Evolutionary conservation across 2,329 filamentous ascomycete species (phyloP).

Genomic region (Hypoxylon sp.): DNA sequence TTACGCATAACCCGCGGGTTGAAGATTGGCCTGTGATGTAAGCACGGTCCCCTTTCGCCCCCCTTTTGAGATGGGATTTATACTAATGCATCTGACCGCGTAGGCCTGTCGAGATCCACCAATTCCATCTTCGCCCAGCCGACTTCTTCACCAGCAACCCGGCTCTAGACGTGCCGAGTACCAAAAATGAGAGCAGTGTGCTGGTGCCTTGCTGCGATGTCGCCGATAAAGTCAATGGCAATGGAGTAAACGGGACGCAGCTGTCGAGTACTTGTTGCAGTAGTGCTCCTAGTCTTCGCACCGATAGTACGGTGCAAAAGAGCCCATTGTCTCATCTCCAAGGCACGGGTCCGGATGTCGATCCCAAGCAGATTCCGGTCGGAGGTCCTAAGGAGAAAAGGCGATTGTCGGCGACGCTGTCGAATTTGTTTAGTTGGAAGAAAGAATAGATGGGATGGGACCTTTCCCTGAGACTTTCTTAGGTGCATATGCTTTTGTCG

Average conservation of each 20-base stretch:
- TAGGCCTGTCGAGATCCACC: slow-evolving; percentile 65
- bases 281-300: slow-evolving; percentile 30
- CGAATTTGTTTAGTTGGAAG: slow-evolving; percentile 49
- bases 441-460: slow-evolving; percentile 40
- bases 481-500: neutral
- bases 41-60: slow-evolving; percentile 47
- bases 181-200: slow-evolving; percentile 59
- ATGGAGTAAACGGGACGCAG: slow-evolving; percentile 23
- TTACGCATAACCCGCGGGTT: slow-evolving; percentile 64
- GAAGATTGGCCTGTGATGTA: slow-evolving; percentile 68
- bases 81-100: slow-evolving; percentile 24
- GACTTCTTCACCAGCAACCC: slow-evolving; percentile 65
- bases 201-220: slow-evolving; percentile 54
- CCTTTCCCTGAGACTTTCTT: neutral
- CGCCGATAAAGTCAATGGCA: slow-evolving; percentile 20
- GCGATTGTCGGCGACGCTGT: slow-evolving; percentile 44
- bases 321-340: slow-evolving; percentile 55
- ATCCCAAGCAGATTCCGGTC: slow-evolving; percentile 46
- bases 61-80: neutral
- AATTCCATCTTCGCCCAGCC: slow-evolving; percentile 61
- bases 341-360: slow-evolving; percentile 49
- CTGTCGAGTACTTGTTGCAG: slow-evolving; percentile 37
- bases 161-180: slow-evolving; percentile 61
- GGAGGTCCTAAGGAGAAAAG: slow-evolving; percentile 40
- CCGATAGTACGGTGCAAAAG: slow-evolving; percentile 51